Conservation (phyloP, 495 filamentous ascomycete genomes). For the Aspergillus funiculosus region DNA sequence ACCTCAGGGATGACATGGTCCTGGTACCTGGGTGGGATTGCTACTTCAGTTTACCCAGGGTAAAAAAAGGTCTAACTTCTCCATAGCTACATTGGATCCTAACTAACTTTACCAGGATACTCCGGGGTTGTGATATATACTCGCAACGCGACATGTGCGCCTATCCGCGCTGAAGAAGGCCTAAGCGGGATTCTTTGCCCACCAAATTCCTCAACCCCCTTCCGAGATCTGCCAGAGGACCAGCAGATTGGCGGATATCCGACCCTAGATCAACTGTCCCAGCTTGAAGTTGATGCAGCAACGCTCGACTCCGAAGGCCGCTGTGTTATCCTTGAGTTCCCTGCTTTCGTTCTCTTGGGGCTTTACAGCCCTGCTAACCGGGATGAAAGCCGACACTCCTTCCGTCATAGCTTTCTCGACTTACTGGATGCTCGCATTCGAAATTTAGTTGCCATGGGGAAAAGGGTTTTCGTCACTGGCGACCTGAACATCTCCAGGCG, state of each 20-base stretch:
- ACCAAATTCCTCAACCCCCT: slow-evolving; percentile 67
- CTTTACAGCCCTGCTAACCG: slow-evolving; percentile 84
- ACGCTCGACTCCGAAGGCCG: slow-evolving; percentile 86
- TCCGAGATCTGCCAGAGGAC: slow-evolving; percentile 68
- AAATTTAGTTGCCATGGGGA: slow-evolving; percentile 74
- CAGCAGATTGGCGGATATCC: slow-evolving; percentile 93
- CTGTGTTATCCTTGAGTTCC: slow-evolving; percentile 89
- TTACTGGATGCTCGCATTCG: slow-evolving; percentile 76
- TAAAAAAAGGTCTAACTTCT: slow-evolving; percentile 71
- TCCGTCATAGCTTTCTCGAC: slow-evolving; percentile 72
- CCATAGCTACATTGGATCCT: neutral
- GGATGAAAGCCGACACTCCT: slow-evolving; percentile 78
- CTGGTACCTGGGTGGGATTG: slow-evolving; percentile 94
- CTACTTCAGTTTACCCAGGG: slow-evolving; percentile 83
- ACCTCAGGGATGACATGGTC: slow-evolving; percentile 93
- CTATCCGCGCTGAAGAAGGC: slow-evolving; percentile 90
- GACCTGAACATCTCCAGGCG: slow-evolving; percentile 84
- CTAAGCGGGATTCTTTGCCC: slow-evolving; percentile 76
- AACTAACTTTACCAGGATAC: slow-evolving; percentile 58
- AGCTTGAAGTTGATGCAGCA: slow-evolving; percentile 57
- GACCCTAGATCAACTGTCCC: slow-evolving; percentile 54
- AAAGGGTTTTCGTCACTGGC: slow-evolving; percentile 76
- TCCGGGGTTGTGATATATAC: slow-evolving; percentile 95
- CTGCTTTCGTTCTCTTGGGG: slow-evolving; percentile 88
- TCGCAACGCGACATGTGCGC: slow-evolving; percentile 78